Base-by-base conservation (phyloP, 2,329 filamentous ascomycete genomes). In the Botrytis squamosa region DNA sequence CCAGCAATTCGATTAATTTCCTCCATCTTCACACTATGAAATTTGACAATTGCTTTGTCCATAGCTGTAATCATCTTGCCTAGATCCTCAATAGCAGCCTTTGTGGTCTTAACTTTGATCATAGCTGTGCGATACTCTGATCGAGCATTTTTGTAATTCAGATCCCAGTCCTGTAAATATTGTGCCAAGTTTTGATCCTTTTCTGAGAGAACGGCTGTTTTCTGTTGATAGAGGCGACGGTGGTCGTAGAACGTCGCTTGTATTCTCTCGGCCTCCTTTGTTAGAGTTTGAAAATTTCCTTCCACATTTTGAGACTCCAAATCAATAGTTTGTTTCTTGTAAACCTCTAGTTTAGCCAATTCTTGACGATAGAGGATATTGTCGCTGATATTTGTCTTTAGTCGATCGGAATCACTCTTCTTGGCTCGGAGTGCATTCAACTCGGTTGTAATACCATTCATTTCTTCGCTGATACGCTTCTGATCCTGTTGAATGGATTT, bases 31-130 rank as follows among this genome's bases (percentile, higher is more conserved):
- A 97, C 85, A 44, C 91, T 88, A 84, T 99, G 96, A 81, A 95
- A 99, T 80, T 93, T 93, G 93, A 99, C 98, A 80, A 99, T 97
- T 65, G 96, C 97, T 80, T 96, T 94, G 85, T 98, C 95, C 20
- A 99, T 88, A 12, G 96, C 96, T 16, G 89, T 87, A 62, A 90
- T 88, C 81, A 97, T 98, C 59, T 93, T 92, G 10, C 88, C 92
- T 52, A 99, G 85, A 81, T 99, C 96, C 73, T 97, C 94, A 72
- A 97, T 93, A 4, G 94, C 95, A 5, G 95, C 95, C 82, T 95
- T 97, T 67, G 94, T 98, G 0, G 95, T 97, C 84, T 91, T 93
- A 1, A 97, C 93, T 78, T 92, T 92, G 84, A 98, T 94, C 81
- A 97, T 93, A 10, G 92, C 89, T 84, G 97, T 91, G 78, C 94